These are phyloP conservation scores for Penicillium freii DNA, from an alignment of 2,329 filamentous ascomycete genomes.

Conservation along the genomic window DNA sequence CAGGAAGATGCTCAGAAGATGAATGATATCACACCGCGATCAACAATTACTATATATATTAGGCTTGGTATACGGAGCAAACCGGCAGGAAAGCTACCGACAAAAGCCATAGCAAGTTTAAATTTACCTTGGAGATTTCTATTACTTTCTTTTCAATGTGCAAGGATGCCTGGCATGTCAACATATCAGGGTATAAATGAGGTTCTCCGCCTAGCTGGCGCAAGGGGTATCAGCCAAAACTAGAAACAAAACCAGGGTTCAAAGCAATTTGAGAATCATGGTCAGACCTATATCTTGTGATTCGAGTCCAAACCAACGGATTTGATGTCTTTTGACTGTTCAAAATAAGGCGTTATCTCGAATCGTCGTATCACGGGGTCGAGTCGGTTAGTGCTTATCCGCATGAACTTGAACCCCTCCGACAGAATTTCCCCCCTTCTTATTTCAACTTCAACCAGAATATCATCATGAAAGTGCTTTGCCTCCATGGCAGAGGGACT, in stretches of 20 bases:
- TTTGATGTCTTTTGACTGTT: not conserved
- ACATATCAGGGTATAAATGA: not conserved
- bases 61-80: not conserved
- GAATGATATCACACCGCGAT: not conserved
- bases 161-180: not conserved
- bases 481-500: slow-evolving; percentile 26
- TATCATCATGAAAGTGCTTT: slow-evolving; percentile 21
- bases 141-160: not conserved
- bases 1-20: not conserved
- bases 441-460: not conserved
- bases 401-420: not conserved
- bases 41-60: no score
- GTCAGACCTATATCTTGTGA: not conserved
- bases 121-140: not conserved
- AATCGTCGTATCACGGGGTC: slow-evolving; percentile 1
- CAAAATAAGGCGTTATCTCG: not conserved
- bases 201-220: not conserved
- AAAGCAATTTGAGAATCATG: not conserved
- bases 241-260: not conserved
- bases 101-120: not conserved
- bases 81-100: not conserved
- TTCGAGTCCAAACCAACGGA: not conserved
- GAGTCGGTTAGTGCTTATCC: slow-evolving; percentile 2
- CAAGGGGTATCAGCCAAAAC: slow-evolving; percentile 2
- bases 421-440: not conserved